phyloP scores from a whole-genome alignment of 768 basidiomycete genomes.

The Vararia minispora region DNA sequence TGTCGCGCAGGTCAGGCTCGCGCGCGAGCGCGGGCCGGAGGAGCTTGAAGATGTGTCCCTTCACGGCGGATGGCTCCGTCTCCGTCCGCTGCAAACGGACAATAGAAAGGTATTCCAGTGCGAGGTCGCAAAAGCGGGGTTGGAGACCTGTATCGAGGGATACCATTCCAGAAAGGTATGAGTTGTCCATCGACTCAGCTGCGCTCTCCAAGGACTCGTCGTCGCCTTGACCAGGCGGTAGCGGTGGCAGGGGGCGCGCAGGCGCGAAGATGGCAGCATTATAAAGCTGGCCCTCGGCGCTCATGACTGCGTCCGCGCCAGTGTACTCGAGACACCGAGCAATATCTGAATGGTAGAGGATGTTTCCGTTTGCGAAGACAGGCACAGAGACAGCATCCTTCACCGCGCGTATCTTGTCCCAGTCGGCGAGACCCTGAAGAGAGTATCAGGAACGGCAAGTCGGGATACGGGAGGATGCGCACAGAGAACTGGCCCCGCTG shows the following conservation, averaged over 20 bases:
- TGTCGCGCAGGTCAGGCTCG: constrained; percentile 64
- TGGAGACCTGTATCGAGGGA: constrained; percentile 30
- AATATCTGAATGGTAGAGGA: constrained; percentile 81
- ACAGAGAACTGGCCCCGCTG: constrained; percentile 82
- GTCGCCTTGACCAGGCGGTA: too few species aligned
- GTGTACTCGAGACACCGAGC: constrained; percentile 69
- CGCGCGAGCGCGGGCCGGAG: constrained; percentile 63
- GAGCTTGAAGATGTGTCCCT: constrained; percentile 90
- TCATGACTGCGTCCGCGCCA: constrained; percentile 89
- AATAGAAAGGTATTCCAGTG: constrained; percentile 79
- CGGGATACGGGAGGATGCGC: constrained; percentile 15
- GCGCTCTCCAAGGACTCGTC: too few species aligned
- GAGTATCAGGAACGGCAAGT: background rate
- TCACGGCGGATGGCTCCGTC: constrained; percentile 67
- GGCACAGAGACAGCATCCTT: constrained; percentile 85
- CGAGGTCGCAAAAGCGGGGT: constrained; percentile 52
- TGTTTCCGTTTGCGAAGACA: constrained; percentile 95
- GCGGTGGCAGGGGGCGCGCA: constrained; percentile 3
- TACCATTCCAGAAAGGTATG: too few species aligned
- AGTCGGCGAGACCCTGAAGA: constrained; percentile 72
- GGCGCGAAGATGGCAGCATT: constrained; percentile 74
- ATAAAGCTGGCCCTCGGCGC: constrained; percentile 89
- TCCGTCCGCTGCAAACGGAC: constrained; percentile 59
- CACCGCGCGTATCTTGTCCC: constrained; percentile 83
- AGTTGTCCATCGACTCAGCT: background rate